Percentiles rank a stretch among this genome's conserved stretches.
phyloP scores from a whole-genome alignment of 2,329 filamentous ascomycete species.

The Hymenoscyphus fraxineus region DNA sequence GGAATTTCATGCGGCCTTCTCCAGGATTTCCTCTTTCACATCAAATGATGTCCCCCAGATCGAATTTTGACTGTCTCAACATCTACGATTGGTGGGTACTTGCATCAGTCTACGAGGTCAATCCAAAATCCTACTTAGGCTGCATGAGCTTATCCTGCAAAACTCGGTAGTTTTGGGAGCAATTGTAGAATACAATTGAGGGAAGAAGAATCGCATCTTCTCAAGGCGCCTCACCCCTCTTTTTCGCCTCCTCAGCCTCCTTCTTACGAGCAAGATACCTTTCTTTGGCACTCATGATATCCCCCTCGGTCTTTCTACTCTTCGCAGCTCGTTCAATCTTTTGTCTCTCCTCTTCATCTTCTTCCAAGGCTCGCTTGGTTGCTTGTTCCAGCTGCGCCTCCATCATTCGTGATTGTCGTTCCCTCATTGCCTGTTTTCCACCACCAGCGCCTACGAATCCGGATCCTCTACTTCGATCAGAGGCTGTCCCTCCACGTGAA shows the following conservation, averaged over 20 bases:
- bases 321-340: constrained; percentile 64
- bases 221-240: constrained; percentile 37
- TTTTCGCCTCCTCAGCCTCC: constrained; percentile 67
- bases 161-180: neutral
- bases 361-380: constrained; percentile 67
- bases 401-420: constrained; percentile 74
- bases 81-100: neutral
- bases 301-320: constrained; percentile 71
- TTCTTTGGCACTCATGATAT: constrained; percentile 75
- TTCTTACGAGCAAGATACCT: constrained; percentile 74
- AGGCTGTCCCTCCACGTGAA: constrained; percentile 21
- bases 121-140: neutral
- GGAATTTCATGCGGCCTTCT: neutral
- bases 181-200: neutral
- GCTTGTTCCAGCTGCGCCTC: constrained; percentile 72
- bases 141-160: neutral
- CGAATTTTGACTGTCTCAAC: neutral
- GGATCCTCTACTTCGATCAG: constrained; percentile 28
- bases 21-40: no score
- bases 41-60: no score
- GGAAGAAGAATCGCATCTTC: neutral
- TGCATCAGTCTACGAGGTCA: neutral
- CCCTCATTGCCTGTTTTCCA: constrained; percentile 64
- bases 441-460: constrained; percentile 44
- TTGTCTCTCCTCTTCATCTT: constrained; percentile 61